Base-by-base conservation (phyloP, 2,329 filamentous ascomycete genomes). In the Beauveria australis region DNA sequence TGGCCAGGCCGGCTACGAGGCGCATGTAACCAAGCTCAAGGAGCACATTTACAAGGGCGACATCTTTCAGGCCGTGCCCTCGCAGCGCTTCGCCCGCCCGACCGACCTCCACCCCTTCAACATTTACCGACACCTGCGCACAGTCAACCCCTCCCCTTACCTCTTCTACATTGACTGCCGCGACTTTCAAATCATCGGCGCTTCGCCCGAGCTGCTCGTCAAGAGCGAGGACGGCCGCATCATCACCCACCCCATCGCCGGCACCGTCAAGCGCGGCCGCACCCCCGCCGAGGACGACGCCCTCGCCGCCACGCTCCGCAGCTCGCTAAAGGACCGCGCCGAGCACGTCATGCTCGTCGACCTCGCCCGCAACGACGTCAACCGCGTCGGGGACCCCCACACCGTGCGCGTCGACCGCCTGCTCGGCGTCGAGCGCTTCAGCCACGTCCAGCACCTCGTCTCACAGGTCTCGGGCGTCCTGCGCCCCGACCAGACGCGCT, bases 281-380 rank as follows among this genome's bases (percentile, higher is more conserved):
- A 91, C 88, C 1, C 78, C 86, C 3, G 88, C 91, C 70, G 91
- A 97, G 70, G 94, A 99, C 71, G 86, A 89, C 66, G 79, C 77
- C 18, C 84, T 97, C 28, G 92, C 92, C 10, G 81, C 86, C 51
- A 89, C 91, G 74, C 84, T 96, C 62, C 83, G 86, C 53, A 83
- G 79, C 68, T 95, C 88, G 59, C 80, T 96, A 66, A 97, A 99
- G 76, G 94, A 99, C 78, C 86, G 91, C 58, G 91, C 91, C 55
- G 91, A 96, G 77, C 92, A 97, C 78, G 92, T 97, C 69, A 99
- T 99, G 94, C 79, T 99, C 67, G 94, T 97, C 52, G 93, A 99
- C 73, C 81, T 97, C 60, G 94, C 94, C 14, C 86, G 94, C 62
- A 97, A 99, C 79, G 94, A 99, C 74, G 86, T 99, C 67, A 97